These are phyloP conservation scores for Zygotorulaspora mrakii DNA, from an alignment of 1,139 yeast genomes.

Conservation along the genomic window DNA sequence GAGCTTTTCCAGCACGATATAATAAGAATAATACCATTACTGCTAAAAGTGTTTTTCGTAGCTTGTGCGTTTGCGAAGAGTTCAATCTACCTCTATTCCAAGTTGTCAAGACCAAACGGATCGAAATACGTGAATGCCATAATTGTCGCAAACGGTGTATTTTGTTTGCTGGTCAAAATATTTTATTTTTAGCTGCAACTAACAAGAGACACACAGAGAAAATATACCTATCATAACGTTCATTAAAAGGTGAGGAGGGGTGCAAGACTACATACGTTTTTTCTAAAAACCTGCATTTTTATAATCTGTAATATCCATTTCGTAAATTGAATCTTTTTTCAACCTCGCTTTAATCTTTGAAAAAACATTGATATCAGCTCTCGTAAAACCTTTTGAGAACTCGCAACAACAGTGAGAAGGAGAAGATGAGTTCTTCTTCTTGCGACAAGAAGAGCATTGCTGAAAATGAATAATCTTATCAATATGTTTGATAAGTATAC, in stretches of 20 bases:
- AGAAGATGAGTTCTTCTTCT: constrained; percentile 17
- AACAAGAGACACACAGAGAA: not conserved
- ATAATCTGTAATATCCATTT: constrained; percentile 30
- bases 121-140: constrained; percentile 13
- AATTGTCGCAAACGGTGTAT: constrained; percentile 19
- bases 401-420: constrained; percentile 16
- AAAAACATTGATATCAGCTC: constrained; percentile 32
- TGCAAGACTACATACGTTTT: not conserved
- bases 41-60: constrained; percentile 13
- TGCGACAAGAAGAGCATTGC: constrained; percentile 32
- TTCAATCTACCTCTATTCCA: constrained; percentile 11
- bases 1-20: constrained; percentile 10
- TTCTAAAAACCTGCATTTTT: constrained; percentile 27
- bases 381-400: constrained; percentile 34
- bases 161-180: constrained; percentile 22
- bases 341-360: constrained; percentile 21
- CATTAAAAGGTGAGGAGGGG: constrained; percentile 7
- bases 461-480: constrained; percentile 32
- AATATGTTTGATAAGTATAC: constrained; percentile 28
- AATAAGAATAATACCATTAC: constrained; percentile 3
- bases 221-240: constrained; percentile 7
- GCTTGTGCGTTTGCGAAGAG: constrained; percentile 15
- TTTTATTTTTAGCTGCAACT: constrained; percentile 23
- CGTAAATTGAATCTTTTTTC: constrained; percentile 22
- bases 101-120: constrained; percentile 5